Evolutionary conservation across 2,329 filamentous ascomycete species (phyloP), one percentile per base, ranked within the genome.

Genomic region (Aureobasidium namibiae): DNA sequence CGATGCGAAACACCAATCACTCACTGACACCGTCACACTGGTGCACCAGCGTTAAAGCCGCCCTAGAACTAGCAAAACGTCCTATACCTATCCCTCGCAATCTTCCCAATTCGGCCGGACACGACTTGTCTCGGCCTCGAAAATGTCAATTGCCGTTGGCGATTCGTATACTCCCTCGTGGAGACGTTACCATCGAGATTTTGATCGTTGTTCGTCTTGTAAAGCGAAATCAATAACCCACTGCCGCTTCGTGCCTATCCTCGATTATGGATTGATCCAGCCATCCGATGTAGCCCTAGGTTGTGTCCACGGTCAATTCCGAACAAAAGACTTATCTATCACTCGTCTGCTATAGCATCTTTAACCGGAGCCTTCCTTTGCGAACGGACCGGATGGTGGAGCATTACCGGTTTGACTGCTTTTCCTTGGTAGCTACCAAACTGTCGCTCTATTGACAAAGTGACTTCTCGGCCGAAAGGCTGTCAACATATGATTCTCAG

Each of bases 141-240:
- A n/a, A 39, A 5, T 57, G 54, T 21, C 42, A 44, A 56, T 48
- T 46, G 21, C 42, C 54, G 54, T 48, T 57, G 42, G 2, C 54
- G 42, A 57, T 46, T n/a, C 16, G 24, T 14, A 31, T 41, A 33
- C 33, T 34, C 29, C 53, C 53, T 56, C 53, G 54, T 57, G 54
- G 54, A 48, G 31, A 13, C 54, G 54, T 57, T 57, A 42, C 21
- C 34, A 57, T 38, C 36, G 50, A 31, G 50, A 54, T 54, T 38
- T 54, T n/a, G 49, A 7, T 41, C 29, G 50, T 39, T 14, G 38
- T 54, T 38, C 34, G 11, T 54, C 14, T 31, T 33, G 23, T 5
- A 16, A 36, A 34, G 31, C 24, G 46, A 33, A 50, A 50, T 50
- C 34, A 38, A 52, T 50, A 52, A 34, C 21, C 14, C n/a, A n/a